Percentiles rank a stretch among this genome's conserved stretches.
These are phyloP conservation scores for Parastagonospora avenae DNA, from an alignment of 2,329 filamentous ascomycete species.

Conservation along the genomic window DNA sequence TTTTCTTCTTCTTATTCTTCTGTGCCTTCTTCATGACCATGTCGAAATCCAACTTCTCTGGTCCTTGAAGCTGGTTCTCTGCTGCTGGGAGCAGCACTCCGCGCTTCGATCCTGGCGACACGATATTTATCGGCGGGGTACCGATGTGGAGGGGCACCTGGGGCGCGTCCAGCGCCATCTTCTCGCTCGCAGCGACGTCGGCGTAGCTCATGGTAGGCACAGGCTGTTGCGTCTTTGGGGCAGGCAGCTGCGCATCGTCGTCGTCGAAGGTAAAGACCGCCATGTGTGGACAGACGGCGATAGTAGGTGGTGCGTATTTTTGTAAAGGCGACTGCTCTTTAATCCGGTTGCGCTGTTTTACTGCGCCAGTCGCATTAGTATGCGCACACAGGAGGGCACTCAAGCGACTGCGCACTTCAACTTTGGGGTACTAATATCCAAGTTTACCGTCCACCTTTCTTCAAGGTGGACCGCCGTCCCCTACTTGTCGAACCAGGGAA, in stretches of 20 bases:
- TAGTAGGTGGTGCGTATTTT: slow-evolving; percentile 4
- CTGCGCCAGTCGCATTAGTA: slow-evolving; percentile 32
- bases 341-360: slow-evolving; percentile 19
- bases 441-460: slow-evolving; percentile 56
- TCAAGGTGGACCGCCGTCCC: slow-evolving; percentile 58
- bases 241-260: slow-evolving; percentile 35
- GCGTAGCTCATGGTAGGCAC: slow-evolving; percentile 13
- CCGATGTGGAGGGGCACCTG: slow-evolving; percentile 30
- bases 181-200: slow-evolving; percentile 23
- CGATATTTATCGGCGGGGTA: slow-evolving; percentile 46
- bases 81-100: slow-evolving; percentile 21
- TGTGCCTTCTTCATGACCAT: slow-evolving; percentile 44
- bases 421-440: slow-evolving; percentile 19
- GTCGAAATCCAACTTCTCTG: slow-evolving; percentile 47
- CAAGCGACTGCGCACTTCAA: slow-evolving; percentile 30
- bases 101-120: slow-evolving; percentile 39
- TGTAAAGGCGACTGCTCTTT: slow-evolving; percentile 12
- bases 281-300: slow-evolving; percentile 22
- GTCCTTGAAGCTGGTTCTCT: slow-evolving; percentile 29
- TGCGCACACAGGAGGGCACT: slow-evolving; percentile 14
- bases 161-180: slow-evolving; percentile 33
- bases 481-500: slow-evolving; percentile 54
- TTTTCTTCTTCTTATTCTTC: slow-evolving; percentile 48
- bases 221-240: slow-evolving; percentile 12
- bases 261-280: slow-evolving; percentile 44